Evolutionary conservation across 2,329 filamentous ascomycete species (phyloP).

Genomic region (Colletotrichum sp.): DNA sequence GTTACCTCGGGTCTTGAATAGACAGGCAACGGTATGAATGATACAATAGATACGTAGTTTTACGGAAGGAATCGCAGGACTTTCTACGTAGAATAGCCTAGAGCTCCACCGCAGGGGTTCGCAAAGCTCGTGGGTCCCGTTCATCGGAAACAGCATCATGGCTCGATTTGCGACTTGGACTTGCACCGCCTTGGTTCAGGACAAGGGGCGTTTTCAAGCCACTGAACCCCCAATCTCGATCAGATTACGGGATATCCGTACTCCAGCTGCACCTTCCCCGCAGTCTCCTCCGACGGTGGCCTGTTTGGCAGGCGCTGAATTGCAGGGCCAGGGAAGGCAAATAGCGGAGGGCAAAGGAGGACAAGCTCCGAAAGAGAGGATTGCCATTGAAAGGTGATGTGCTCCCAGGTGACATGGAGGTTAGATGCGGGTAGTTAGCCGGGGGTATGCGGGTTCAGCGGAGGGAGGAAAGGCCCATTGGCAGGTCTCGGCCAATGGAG

Average conservation of each 20-base stretch:
- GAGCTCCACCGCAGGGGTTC: constrained; percentile 8
- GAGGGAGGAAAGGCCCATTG: constrained; percentile 1
- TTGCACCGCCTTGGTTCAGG: background rate
- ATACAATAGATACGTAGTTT: constrained; percentile 12
- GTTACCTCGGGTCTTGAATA: background rate
- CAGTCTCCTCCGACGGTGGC: background rate
- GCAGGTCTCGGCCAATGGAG: constrained; percentile 11
- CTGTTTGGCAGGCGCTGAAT: background rate
- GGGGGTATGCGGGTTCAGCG: background rate
- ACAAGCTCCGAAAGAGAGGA: background rate
- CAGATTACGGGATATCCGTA: background rate
- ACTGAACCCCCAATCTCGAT: background rate
- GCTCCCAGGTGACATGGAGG: constrained; percentile 3
- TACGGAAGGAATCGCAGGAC: background rate
- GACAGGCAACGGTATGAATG: background rate
- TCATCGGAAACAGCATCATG: background rate
- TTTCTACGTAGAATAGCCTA: background rate
- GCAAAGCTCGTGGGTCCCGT: background rate
- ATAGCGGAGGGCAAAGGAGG: background rate
- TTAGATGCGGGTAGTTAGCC: constrained; percentile 8
- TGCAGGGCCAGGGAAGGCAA: background rate
- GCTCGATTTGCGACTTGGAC: background rate
- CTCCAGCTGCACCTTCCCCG: background rate
- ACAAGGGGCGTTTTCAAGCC: background rate
- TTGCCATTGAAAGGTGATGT: background rate